Percentiles rank a stretch among this genome's conserved stretches.
These are phyloP conservation scores for Paramecium pentaurelia DNA, from an alignment of 73 alveolate genomes.

Conservation along the genomic window DNA sequence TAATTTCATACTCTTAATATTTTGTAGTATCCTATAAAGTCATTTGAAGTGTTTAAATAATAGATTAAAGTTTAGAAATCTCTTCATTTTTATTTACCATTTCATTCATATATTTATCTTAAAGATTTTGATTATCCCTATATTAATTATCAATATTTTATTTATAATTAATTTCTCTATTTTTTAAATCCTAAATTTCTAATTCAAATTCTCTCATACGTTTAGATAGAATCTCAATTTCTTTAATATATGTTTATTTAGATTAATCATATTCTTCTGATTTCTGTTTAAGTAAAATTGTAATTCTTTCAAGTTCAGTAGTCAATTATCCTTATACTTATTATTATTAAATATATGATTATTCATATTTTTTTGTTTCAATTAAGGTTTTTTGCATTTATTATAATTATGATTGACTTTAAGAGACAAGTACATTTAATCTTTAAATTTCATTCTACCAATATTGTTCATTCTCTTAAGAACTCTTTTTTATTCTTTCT, in stretches of 20 bases:
- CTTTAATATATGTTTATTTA: background rate
- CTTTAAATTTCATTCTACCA: constrained; percentile 29
- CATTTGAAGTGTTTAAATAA: background rate
- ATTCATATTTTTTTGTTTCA: background rate
- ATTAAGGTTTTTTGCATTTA: constrained; percentile 4
- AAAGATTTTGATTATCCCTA: background rate
- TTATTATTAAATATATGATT: background rate
- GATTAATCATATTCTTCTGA: constrained; percentile 11
- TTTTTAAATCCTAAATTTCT: background rate
- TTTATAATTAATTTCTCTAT: background rate
- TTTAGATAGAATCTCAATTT: background rate
- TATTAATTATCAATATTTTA: background rate
- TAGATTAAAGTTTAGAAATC: background rate
- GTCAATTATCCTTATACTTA: background rate
- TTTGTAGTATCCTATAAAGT: constrained; percentile 34
- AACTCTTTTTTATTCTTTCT: background rate
- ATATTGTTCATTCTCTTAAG: constrained; percentile 2
- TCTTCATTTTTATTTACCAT: background rate
- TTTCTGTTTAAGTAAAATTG: background rate
- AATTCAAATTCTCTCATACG: background rate
- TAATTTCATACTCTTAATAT: constrained; percentile 31
- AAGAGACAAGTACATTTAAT: background rate
- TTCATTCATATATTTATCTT: background rate
- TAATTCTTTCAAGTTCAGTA: constrained; percentile 33
- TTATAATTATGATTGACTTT: constrained; percentile 27